Conservation (phyloP, 2,329 filamentous ascomycete species). For the Aspergillus chevalieri region DNA sequence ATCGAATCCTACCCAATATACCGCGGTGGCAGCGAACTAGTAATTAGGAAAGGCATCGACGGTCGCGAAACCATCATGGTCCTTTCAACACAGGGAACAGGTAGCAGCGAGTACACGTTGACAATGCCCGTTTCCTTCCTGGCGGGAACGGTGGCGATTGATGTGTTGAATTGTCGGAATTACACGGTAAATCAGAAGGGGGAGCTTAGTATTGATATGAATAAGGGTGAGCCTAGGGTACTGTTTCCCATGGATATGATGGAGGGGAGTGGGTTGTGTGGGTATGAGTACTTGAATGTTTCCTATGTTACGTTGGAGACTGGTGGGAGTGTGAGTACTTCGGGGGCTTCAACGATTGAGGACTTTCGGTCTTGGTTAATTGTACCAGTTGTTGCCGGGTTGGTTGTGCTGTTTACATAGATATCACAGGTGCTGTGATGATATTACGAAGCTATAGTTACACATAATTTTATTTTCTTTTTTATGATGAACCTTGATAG, state of each 20-base stretch:
- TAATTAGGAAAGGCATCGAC: constrained; percentile 41
- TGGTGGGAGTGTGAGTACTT: neutral
- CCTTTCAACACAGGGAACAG: constrained; percentile 37
- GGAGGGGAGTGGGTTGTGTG: constrained; percentile 28
- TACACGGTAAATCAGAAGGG: constrained; percentile 22
- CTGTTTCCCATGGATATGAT: constrained; percentile 22
- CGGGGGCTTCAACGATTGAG: neutral
- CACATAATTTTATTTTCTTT: too few relatives aligned
- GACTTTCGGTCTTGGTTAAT: neutral
- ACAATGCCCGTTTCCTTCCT: constrained; percentile 23
- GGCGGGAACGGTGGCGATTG: constrained; percentile 18
- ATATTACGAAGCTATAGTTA: too few relatives aligned
- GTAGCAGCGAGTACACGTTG: constrained; percentile 23
- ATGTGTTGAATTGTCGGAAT: constrained; percentile 23
- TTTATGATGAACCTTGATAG: too few relatives aligned
- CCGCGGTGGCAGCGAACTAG: constrained; percentile 38
- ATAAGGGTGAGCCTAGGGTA: constrained; percentile 25
- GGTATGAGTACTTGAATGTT: constrained; percentile 10
- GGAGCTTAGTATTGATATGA: constrained; percentile 21
- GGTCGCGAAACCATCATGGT: constrained; percentile 39
- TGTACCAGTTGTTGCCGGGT: neutral
- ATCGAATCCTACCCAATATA: constrained; percentile 36
- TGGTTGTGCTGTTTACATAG: neutral
- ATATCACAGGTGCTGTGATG: too few relatives aligned
- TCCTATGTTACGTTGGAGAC: neutral